A percentile compares a stretch with the other conserved stretches of the same genome.
Evolutionary conservation across 148 eudicot species (phyloP).

Genomic region (Cornus suecica): DNA sequence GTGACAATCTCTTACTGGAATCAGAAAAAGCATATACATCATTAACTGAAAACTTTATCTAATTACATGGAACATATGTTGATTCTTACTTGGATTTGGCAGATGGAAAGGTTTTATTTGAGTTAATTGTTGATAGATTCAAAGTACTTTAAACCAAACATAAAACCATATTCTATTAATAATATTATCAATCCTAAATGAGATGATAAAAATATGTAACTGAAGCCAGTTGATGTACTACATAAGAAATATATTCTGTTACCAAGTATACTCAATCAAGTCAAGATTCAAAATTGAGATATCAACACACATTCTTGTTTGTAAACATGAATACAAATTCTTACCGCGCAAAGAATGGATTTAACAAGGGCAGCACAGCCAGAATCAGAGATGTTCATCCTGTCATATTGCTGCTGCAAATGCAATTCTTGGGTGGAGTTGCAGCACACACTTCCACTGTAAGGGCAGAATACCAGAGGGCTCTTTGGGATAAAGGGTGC

Average conservation of each 20-base stretch:
- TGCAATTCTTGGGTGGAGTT: conserved; percentile 29
- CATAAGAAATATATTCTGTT: background rate
- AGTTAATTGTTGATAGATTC: too few species aligned
- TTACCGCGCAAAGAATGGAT: conserved; percentile 55
- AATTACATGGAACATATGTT: too few species aligned
- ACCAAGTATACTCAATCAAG: background rate
- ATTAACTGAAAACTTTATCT: background rate
- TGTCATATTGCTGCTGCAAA: conserved; percentile 32
- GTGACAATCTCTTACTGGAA: background rate
- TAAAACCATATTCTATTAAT: too few species aligned
- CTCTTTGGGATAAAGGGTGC: conserved; percentile 38
- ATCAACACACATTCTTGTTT: background rate
- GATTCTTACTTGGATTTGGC: too few species aligned
- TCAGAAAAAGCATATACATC: background rate
- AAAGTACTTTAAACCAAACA: too few species aligned
- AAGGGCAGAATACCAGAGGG: conserved; percentile 40
- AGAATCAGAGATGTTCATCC: conserved; percentile 44
- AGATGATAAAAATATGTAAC: background rate
- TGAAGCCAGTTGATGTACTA: background rate
- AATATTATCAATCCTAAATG: background rate
- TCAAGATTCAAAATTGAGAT: background rate
- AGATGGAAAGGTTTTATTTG: too few species aligned
- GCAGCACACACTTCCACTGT: conserved; percentile 48
- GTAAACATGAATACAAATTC: conserved; percentile 5
- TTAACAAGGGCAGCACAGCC: conserved; percentile 45